Evolutionary conservation across 495 filamentous ascomycete genomes (phyloP), one percentile per base, ranked within the genome.

Genomic region (Penicillium lagena): DNA sequence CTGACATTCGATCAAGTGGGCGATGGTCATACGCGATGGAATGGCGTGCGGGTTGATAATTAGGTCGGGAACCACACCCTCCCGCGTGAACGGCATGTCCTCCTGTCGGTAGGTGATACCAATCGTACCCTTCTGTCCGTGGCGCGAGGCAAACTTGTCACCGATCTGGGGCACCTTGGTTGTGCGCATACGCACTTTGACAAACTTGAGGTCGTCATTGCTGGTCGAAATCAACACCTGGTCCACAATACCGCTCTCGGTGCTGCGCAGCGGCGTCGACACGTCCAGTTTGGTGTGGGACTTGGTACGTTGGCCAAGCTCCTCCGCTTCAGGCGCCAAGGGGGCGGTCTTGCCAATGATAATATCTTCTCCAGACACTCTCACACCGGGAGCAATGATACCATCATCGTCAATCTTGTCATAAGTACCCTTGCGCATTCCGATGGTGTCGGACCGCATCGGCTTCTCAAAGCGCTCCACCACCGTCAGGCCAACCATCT

Each of bases 11-110:
- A 99, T 95, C 78, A 99, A 89, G 76, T 99, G 94, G 47, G 94
- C 93, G 76, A 97, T 97, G 0, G 93, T 99, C 93, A 99, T 99
- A 77, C 93, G 93, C 11, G 93, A 99, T 1, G 93, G 93, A 77
- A 99, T 97, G 64, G 94, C 93, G 77, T 99, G 93, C 0, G 93
- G 93, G 60, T 99, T 99, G 77, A 99, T 97, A 65, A 99, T 96
- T 42, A 99, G 71, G 64, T 99, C 93, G 1, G 93, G 93, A 1
- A 83, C 83, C 40, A 97, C 79, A 51, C 93, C 93, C 65, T 96
- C 87, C 35, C 81, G 72, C 6, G 90, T 94, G 67, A 97, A 99
- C 0, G 94, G 94, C 93, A 99, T 99, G 58, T 99, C 94, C 66
- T 97, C 93, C 52, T 94, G 87, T 10, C 90, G 80, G 66, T 89